Evolutionary conservation across 2,329 filamentous ascomycete genomes (phyloP).

Genomic region (Fonsecaea multimorphosa): DNA sequence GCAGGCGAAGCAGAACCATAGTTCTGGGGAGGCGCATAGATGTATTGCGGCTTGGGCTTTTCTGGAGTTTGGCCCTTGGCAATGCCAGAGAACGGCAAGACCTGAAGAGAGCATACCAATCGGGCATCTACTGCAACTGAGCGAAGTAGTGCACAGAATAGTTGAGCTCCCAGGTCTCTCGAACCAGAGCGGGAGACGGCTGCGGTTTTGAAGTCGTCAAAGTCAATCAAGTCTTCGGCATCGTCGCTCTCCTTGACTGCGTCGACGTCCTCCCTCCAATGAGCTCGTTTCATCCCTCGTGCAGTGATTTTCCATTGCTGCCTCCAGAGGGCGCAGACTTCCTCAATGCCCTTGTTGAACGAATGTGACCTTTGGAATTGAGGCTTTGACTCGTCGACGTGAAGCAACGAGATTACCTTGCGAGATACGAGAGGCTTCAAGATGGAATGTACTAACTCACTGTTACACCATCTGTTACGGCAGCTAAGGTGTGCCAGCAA

Average conservation of each 20-base stretch:
- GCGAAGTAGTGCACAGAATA: slow-evolving; percentile 87
- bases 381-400: slow-evolving; percentile 68
- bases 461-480: slow-evolving; percentile 90
- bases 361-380: slow-evolving; percentile 67
- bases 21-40: slow-evolving; percentile 40
- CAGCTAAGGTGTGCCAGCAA: slow-evolving; percentile 76
- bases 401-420: slow-evolving; percentile 70
- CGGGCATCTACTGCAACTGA: slow-evolving; percentile 80
- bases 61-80: slow-evolving; percentile 52
- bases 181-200: slow-evolving; percentile 77
- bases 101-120: slow-evolving; percentile 88
- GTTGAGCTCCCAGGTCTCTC: slow-evolving; percentile 83
- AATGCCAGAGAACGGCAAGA: slow-evolving; percentile 69
- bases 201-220: slow-evolving; percentile 73
- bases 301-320: slow-evolving; percentile 70
- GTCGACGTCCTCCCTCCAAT: slow-evolving; percentile 75
- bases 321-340: slow-evolving; percentile 47
- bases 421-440: slow-evolving; percentile 70
- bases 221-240: slow-evolving; percentile 71
- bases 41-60: slow-evolving; percentile 48
- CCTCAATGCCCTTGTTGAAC: slow-evolving; percentile 73
- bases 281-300: slow-evolving; percentile 70
- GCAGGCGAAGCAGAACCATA: slow-evolving; percentile 23
- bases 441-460: slow-evolving; percentile 68
- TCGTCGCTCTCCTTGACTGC: slow-evolving; percentile 68